A percentile compares a stretch with the other conserved stretches of the same genome.
Evolutionary conservation across 805 yeast species (phyloP).

Genomic region (Saccharomycodes ludwigii): DNA sequence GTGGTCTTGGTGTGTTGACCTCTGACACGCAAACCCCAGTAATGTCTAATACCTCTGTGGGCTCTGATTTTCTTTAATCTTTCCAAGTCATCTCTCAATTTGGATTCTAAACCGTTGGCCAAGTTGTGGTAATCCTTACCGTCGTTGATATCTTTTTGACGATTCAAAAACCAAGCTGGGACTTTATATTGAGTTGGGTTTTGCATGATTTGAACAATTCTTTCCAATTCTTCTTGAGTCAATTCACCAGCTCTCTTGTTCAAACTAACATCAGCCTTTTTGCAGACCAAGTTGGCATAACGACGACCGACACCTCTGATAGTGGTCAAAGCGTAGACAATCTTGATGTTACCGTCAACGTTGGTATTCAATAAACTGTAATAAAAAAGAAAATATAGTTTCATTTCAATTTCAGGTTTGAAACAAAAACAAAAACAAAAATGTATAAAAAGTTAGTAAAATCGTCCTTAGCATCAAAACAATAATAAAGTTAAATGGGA

Average conservation of each 20-base stretch:
- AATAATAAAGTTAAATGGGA: neutral
- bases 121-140: conserved; percentile 99
- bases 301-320: conserved; percentile 99
- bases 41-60: conserved; percentile 99
- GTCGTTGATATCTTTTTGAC: conserved; percentile 96
- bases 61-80: conserved; percentile 99
- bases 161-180: conserved; percentile 99
- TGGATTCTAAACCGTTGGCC: conserved; percentile 98
- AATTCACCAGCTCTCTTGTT: conserved; percentile 99
- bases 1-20: conserved; percentile 99
- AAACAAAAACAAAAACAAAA: neutral
- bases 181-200: conserved; percentile 99
- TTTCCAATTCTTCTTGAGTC: conserved; percentile 99
- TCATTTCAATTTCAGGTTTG: neutral
- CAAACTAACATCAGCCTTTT: conserved; percentile 99
- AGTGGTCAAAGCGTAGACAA: conserved; percentile 99
- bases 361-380: conserved; percentile 97
- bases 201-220: conserved; percentile 99
- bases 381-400: conserved; percentile 7
- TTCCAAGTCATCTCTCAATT: conserved; percentile 99
- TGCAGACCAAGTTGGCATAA: conserved; percentile 99
- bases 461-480: neutral
- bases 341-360: conserved; percentile 99
- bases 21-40: conserved; percentile 99
- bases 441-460: conserved; percentile 24